Evolutionary conservation across 805 yeast species (phyloP), one percentile per base, ranked within the genome.

Genomic region (Candida sanyiensis): DNA sequence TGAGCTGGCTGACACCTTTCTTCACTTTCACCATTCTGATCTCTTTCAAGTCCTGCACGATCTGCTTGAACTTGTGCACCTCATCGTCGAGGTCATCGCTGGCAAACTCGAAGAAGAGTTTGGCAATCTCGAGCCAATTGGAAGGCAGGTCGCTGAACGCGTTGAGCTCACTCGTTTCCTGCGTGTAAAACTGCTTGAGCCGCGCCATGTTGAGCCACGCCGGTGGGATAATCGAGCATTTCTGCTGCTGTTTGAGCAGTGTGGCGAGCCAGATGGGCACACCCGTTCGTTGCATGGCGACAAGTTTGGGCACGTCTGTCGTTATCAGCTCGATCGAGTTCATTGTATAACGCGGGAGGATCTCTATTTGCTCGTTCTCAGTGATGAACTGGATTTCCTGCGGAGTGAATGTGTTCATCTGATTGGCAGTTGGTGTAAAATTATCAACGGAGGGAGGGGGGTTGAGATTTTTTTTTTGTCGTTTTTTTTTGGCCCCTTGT

Each of bases 191-290:
- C 6, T 65, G 68, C 38, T 73, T 72, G 40, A 90, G 58, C 35
- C 66, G 66, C 15, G 66, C 64, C 33, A 73, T 59, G 8, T 70
- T 72, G 8, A 93, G 67, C 98, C 98, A 93, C 1, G 66, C 70
- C 0, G 98, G 98, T 11, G 88, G 81, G 7, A 86, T 78, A 3
- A 93, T 77, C 45, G 80, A 82, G 60, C 97, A 87, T 51, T 88
- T 81, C 33, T 79, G 81, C 58, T 93, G 97, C 33, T 80, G 77
- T 53, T 86, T 87, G 35, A 93, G 64, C 16, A 89, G 63, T 7
- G 89, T 56, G 0, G 97, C 97, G 16, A 85, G 65, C 97, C 97
- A 93, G 2, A 90, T 46, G 0, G 96, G 95, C 0, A 93, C 77
- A 33, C 73, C 66, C 15, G 71, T 73, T 37, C 89, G 69, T 44